Evolutionary conservation across 1,284 basidiomycete species (phyloP).

Genomic region (Chalciporus sp.): DNA sequence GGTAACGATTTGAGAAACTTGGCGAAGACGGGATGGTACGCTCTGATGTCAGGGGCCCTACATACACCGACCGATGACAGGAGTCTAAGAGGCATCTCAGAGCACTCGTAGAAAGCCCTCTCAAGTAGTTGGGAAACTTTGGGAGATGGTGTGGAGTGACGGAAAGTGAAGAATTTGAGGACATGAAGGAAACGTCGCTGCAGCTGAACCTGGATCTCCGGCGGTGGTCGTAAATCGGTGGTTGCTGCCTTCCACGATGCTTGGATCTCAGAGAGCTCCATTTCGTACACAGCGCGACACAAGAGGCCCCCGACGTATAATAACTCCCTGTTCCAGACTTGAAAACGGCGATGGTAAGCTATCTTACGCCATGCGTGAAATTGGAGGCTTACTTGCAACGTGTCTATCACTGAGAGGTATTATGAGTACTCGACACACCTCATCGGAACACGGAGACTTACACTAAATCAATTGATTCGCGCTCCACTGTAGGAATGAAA

Average conservation of each 20-base stretch:
- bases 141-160: constrained; percentile 80
- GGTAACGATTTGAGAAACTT: constrained; percentile 82
- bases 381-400: constrained; percentile 53
- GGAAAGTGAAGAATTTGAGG: constrained; percentile 86
- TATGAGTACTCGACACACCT: not conserved
- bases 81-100: constrained; percentile 59
- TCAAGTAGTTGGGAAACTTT: constrained; percentile 78
- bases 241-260: constrained; percentile 50
- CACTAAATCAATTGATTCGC: constrained; percentile 91
- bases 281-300: constrained; percentile 82
- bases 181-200: constrained; percentile 73
- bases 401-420: constrained; percentile 59
- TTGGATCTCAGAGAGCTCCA: constrained; percentile 68
- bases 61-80: constrained; percentile 81
- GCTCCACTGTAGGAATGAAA: constrained; percentile 96
- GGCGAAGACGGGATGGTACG: constrained; percentile 71
- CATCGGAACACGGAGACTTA: constrained; percentile 37
- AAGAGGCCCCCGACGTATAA: constrained; percentile 55
- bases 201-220: constrained; percentile 49
- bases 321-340: not conserved
- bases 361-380: not conserved
- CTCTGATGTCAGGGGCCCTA: constrained; percentile 68
- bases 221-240: constrained; percentile 26
- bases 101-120: constrained; percentile 76
- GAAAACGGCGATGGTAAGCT: not conserved